Percentiles rank a stretch among this genome's conserved stretches.
Conservation (phyloP, 1,284 basidiomycete species). For the Pyrrhoderma noxium region DNA sequence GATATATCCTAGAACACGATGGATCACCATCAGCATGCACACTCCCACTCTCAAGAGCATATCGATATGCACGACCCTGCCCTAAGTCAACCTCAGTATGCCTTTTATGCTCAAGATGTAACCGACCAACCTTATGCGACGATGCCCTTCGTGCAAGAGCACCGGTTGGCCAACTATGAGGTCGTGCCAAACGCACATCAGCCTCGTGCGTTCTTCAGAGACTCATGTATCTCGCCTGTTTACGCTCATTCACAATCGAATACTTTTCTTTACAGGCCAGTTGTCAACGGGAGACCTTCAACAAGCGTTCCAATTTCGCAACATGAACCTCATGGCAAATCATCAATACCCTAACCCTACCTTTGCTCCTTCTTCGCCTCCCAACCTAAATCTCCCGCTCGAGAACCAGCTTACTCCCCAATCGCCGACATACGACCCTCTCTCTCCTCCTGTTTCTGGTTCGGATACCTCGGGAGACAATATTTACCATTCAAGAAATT, state of each 20-base stretch:
- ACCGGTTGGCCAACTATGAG: conserved; percentile 19
- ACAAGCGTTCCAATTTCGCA: conserved; percentile 38
- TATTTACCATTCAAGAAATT: conserved; percentile 66
- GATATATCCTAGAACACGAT: conserved; percentile 8
- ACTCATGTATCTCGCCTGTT: conserved; percentile 21
- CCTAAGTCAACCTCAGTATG: conserved; percentile 16
- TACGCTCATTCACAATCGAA: conserved; percentile 17
- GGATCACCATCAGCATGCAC: conserved; percentile 18
- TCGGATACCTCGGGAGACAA: conserved; percentile 78
- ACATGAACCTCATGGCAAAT: conserved; percentile 44
- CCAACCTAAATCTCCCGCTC: conserved; percentile 45
- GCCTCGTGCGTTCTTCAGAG: conserved; percentile 24
- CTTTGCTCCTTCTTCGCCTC: conserved; percentile 41
- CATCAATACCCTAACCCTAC: conserved; percentile 40
- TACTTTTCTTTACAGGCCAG: conserved; percentile 18
- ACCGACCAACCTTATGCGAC: conserved; percentile 11
- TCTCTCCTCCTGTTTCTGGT: conserved; percentile 75
- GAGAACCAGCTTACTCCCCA: conserved; percentile 50
- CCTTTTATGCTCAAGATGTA: conserved; percentile 12
- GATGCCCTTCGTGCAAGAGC: conserved; percentile 16
- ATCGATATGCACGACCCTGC: conserved; percentile 19
- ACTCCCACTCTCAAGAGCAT: conserved; percentile 15
- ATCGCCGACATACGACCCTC: conserved; percentile 71
- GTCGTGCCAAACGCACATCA: conserved; percentile 23
- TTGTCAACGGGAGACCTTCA: conserved; percentile 22